Percentiles rank a stretch among this genome's conserved stretches.
These are phyloP conservation scores for Closterium sp. DNA, from an alignment of 139 green algal species.

Conservation along the genomic window DNA sequence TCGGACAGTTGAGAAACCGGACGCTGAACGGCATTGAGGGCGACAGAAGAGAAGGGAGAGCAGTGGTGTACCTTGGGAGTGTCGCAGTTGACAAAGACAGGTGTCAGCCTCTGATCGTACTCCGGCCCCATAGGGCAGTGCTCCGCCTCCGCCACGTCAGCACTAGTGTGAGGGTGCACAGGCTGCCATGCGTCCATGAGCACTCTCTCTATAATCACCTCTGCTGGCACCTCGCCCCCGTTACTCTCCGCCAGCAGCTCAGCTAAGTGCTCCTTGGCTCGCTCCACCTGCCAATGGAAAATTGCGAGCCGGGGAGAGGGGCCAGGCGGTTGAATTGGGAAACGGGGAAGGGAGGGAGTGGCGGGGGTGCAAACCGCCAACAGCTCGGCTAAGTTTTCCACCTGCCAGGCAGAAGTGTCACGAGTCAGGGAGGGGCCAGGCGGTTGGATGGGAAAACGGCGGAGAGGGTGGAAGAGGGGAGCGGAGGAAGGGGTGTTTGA, in stretches of 20 bases:
- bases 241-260: not conserved
- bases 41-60: not conserved
- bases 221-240: not conserved
- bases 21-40: no score
- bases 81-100: conserved; percentile 36
- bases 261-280: conserved; percentile 2
- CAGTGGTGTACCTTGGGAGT: not conserved
- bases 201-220: conserved; percentile 19
- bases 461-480: no score
- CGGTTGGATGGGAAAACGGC: no score
- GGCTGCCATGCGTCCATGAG: conserved; percentile 8
- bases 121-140: conserved; percentile 1
- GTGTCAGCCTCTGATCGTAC: conserved; percentile 14
- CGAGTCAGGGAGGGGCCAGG: no score
- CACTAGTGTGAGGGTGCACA: not conserved
- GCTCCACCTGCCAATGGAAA: conserved; percentile 4
- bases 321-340: no score
- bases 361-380: no score
- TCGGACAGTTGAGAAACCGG: no score
- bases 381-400: no score
- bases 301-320: no score
- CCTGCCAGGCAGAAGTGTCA: no score
- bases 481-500: no score
- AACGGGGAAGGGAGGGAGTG: no score
- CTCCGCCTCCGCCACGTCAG: not conserved